Evolutionary conservation across 1,139 yeast genomes (phyloP).

Genomic region (Yamadazyma triangularis): DNA sequence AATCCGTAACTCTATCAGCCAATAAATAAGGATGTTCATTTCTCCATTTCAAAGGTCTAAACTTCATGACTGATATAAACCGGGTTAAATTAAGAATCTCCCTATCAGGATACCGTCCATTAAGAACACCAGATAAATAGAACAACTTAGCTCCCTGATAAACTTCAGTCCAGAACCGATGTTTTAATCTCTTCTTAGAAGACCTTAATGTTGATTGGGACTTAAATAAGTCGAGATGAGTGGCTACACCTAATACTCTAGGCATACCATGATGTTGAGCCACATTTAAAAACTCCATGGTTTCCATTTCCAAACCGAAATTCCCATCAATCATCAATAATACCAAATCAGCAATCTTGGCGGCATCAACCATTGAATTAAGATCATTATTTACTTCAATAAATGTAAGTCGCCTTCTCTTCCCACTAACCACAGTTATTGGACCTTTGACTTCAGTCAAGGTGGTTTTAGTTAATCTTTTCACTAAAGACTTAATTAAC

Average conservation of each 20-base stretch:
- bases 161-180: slow-evolving; percentile 98
- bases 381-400: slow-evolving; percentile 91
- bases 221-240: slow-evolving; percentile 92
- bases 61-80: slow-evolving; percentile 95
- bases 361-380: slow-evolving; percentile 94
- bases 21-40: slow-evolving; percentile 94
- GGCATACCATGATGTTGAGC: slow-evolving; percentile 99
- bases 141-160: slow-evolving; percentile 97
- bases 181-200: slow-evolving; percentile 86
- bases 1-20: slow-evolving; percentile 90
- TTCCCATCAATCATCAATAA: slow-evolving; percentile 90
- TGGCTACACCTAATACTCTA: slow-evolving; percentile 89
- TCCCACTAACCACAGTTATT: slow-evolving; percentile 95
- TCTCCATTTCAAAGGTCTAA: slow-evolving; percentile 97
- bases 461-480: slow-evolving; percentile 86
- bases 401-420: slow-evolving; percentile 86
- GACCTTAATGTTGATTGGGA: slow-evolving; percentile 87
- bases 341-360: slow-evolving; percentile 92
- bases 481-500: slow-evolving; percentile 80
- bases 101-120: slow-evolving; percentile 96
- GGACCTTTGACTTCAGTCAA: slow-evolving; percentile 90
- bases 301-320: slow-evolving; percentile 98
- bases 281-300: slow-evolving; percentile 95
- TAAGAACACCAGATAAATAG: slow-evolving; percentile 90
- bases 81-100: slow-evolving; percentile 89